Percentiles rank a stretch among this genome's conserved stretches.
Conservation (phyloP, 2,329 filamentous ascomycete species). For the Fusarium duplospermum region DNA sequence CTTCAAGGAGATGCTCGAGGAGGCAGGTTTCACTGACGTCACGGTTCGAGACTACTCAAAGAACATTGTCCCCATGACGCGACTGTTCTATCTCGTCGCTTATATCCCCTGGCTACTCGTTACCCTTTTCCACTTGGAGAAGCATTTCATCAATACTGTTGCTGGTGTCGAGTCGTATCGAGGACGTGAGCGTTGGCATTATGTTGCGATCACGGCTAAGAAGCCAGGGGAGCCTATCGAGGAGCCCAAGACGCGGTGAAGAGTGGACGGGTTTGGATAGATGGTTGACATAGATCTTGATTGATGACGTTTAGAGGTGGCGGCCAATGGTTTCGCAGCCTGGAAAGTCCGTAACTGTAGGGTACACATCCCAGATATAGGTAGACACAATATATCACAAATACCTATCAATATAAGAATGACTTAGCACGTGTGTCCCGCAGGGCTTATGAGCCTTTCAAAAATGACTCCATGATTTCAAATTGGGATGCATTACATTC, state of each 20-base stretch:
- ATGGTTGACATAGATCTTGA: background rate
- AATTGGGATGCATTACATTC: no score
- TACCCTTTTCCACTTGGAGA: constrained; percentile 12
- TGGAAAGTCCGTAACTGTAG: background rate
- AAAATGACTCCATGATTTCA: no score
- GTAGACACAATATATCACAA: background rate
- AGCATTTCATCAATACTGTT: constrained; percentile 23
- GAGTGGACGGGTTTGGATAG: background rate
- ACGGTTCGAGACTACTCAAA: constrained; percentile 56
- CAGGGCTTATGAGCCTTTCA: background rate
- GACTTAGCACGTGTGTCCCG: background rate
- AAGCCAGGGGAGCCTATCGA: constrained; percentile 13
- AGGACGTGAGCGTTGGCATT: constrained; percentile 12
- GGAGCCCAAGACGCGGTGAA: background rate
- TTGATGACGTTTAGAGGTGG: background rate
- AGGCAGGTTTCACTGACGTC: constrained; percentile 59
- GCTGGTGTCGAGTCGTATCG: constrained; percentile 18
- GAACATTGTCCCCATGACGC: constrained; percentile 60
- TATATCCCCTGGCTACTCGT: constrained; percentile 41
- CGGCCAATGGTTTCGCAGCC: background rate
- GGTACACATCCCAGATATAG: background rate
- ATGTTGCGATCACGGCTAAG: constrained; percentile 11
- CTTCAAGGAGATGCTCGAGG: constrained; percentile 55
- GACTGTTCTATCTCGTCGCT: constrained; percentile 56
- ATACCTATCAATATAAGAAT: background rate